A percentile compares a stretch with the other conserved stretches of the same genome.
Evolutionary conservation across 192 early-diverging fungal genomes (phyloP).

Genomic region (Entomortierella parvispora): DNA sequence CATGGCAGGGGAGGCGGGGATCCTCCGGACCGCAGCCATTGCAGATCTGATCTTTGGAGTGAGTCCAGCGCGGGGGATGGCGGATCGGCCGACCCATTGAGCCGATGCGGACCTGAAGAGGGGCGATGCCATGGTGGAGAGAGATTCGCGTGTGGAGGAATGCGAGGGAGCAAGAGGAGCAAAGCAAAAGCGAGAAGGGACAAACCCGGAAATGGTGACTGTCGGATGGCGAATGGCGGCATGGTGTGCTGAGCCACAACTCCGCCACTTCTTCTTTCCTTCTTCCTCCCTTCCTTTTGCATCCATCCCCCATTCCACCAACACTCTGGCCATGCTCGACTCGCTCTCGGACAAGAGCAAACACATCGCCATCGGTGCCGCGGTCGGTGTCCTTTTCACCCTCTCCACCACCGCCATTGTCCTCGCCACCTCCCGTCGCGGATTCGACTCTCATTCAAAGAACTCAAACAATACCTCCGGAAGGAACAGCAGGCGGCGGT

Average conservation of each 20-base stretch:
- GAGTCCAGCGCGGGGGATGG: too few relatives aligned
- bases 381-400: conserved; percentile 46
- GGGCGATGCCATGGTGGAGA: too few relatives aligned
- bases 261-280: too few relatives aligned
- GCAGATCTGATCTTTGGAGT: background rate
- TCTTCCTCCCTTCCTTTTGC: background rate
- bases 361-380: conserved; percentile 50
- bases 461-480: background rate
- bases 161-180: too few relatives aligned
- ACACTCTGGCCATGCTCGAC: conserved; percentile 43
- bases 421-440: conserved; percentile 11
- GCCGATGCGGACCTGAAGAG: too few relatives aligned
- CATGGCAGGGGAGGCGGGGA: background rate
- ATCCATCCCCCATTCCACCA: too few relatives aligned
- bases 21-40: conserved; percentile 13
- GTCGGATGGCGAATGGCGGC: too few relatives aligned
- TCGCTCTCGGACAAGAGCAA: conserved; percentile 47
- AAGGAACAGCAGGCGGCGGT: conserved; percentile 16
- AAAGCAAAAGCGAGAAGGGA: too few relatives aligned
- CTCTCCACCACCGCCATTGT: conserved; percentile 50
- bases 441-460: background rate
- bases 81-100: too few relatives aligned
- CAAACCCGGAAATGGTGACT: too few relatives aligned
- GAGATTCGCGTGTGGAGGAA: too few relatives aligned
- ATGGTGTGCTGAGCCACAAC: too few relatives aligned